Percentiles rank a stretch among this genome's conserved stretches.
phyloP scores from a whole-genome alignment of 352 stramenopile species.

The Globisporangium canariense region DNA sequence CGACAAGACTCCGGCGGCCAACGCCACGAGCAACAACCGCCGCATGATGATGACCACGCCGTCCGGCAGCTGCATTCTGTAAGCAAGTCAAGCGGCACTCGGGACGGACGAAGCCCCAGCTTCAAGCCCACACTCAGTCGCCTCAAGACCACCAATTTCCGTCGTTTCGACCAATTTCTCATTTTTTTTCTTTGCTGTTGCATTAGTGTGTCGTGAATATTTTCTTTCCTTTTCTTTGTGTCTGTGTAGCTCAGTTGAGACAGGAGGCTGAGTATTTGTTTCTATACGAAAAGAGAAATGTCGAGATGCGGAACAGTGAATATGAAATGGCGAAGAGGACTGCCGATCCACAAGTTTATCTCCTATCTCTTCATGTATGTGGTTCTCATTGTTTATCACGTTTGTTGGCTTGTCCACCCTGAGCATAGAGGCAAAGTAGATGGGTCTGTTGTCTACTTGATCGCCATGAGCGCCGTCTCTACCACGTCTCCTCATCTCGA shows the following conservation, averaged over 20 bases:
- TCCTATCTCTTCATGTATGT: not conserved
- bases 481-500: not conserved
- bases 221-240: not conserved
- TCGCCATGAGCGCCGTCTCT: too few species aligned
- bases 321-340: too few species aligned
- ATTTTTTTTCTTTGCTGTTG: too few species aligned
- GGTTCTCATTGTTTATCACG: too few species aligned
- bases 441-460: too few species aligned
- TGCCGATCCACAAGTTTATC: not conserved
- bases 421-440: too few species aligned
- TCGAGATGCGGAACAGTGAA: too few species aligned
- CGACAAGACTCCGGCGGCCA: slow-evolving; percentile 41
- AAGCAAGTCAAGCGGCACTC: slow-evolving; percentile 11
- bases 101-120: not conserved
- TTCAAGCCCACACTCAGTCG: not conserved
- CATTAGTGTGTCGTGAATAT: too few species aligned
- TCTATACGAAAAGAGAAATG: not conserved
- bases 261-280: not conserved
- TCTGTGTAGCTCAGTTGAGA: not conserved
- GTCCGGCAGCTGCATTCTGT: slow-evolving; percentile 38
- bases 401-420: too few species aligned
- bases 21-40: slow-evolving; percentile 19
- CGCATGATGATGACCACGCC: slow-evolving; percentile 52
- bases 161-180: not conserved
- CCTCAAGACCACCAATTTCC: not conserved